Conservation (phyloP, 2,329 filamentous ascomycete genomes). For the Clonostachys rhizophaga region DNA sequence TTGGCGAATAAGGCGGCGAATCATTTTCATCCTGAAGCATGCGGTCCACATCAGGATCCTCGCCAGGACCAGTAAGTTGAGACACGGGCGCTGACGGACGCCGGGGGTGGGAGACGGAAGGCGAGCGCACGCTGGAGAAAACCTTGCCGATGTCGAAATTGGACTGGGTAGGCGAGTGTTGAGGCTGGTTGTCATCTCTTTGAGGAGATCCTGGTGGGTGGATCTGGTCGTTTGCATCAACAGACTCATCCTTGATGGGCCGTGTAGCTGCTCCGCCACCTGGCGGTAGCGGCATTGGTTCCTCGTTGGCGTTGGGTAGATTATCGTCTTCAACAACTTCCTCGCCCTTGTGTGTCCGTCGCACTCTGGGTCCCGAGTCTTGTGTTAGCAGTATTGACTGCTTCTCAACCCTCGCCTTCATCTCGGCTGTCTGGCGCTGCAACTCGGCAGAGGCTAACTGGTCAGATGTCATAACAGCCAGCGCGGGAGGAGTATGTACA, state of each 20-base stretch:
- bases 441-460: conserved; percentile 91
- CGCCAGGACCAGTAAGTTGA: conserved; percentile 52
- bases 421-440: conserved; percentile 69
- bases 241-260: conserved; percentile 26
- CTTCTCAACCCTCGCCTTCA: conserved; percentile 75
- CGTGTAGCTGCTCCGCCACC: conserved; percentile 5
- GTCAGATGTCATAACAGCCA: conserved; percentile 84
- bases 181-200: conserved; percentile 37
- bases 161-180: conserved; percentile 47
- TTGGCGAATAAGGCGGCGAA: conserved; percentile 79
- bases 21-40: conserved; percentile 78
- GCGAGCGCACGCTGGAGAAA: conserved; percentile 78
- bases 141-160: conserved; percentile 84
- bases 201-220: conserved; percentile 27
- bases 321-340: conserved; percentile 79
- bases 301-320: conserved; percentile 13
- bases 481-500: conserved; percentile 64
- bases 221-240: conserved; percentile 13
- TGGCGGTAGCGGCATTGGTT: conserved; percentile 20
- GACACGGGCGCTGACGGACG: conserved; percentile 41
- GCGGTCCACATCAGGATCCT: conserved; percentile 86
- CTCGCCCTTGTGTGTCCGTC: conserved; percentile 92
- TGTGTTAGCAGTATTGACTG: conserved; percentile 80
- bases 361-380: conserved; percentile 65
- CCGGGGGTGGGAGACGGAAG: conserved; percentile 43